Base-by-base conservation (phyloP, 352 stramenopile species). In the Albugo laibachii region DNA sequence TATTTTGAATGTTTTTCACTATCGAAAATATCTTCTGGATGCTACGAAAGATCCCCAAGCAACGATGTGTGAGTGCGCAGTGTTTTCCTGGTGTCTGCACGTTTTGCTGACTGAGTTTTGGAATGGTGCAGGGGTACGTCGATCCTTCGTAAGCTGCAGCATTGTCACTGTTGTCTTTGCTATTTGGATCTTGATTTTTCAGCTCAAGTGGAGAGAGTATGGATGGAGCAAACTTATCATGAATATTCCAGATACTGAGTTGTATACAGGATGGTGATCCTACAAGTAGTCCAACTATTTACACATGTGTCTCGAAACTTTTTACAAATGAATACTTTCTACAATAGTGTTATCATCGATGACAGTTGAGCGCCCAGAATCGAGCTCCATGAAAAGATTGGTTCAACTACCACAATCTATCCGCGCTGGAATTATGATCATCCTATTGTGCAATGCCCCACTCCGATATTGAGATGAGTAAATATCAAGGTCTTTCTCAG, bases 161-260 rank as follows among this genome's bases (percentile, higher is more conserved):
- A 70, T 87, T 51, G 70, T 64, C 58, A 84, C 74, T 13, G 55
- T 77, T 36, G 37, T 87, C 4, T 86, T 91, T 41, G 19, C 86
- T 36, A 61, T 69, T 45, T 91, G 77, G 77, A 65, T 77, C 39
- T 46, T 91, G 20, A 20, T 81, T 5, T 87, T 91, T 53, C 77
- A 91, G 60, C 57, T 87, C 40, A 80, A 82, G 37, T 91, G 78
- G 78, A 80, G 85, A 55, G 69, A 83, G 21, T 83, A 84, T 54
- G 73, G 73, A 48, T 86, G 73, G 73, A 57, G 68, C 36, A 83
- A 63, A 36, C 56, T 89, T 48, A 66, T 86, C 35, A 84, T 89
- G 65, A 61, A 82, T 15, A 54, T 89, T 24, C 77, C 77, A 0
- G 38, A 66, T 14, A 60, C 80, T 50, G 71, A 86, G 53, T 53